These are phyloP conservation scores for Cronartium quercuum DNA, from an alignment of 1,284 basidiomycete genomes.

Conservation along the genomic window DNA sequence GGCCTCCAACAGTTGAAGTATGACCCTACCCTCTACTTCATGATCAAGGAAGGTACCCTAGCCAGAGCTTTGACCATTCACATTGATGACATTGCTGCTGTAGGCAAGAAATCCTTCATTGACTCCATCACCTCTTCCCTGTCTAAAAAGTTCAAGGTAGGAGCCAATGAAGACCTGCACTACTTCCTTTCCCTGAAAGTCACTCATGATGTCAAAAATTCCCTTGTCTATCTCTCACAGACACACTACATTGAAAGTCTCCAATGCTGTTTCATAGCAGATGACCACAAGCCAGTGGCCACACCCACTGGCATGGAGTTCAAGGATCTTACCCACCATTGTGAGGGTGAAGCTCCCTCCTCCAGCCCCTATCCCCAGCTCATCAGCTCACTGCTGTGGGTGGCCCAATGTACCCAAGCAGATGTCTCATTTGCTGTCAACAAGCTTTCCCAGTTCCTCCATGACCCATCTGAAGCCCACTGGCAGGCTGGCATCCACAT, in stretches of 20 bases:
- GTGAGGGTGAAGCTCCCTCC: neutral
- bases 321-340: neutral
- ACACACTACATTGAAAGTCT: slow-evolving; percentile 2
- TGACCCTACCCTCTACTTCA: slow-evolving; percentile 24
- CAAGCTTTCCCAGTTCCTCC: slow-evolving; percentile 10
- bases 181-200: slow-evolving; percentile 14
- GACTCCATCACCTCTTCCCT: neutral
- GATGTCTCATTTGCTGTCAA: slow-evolving; percentile 8
- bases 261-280: neutral
- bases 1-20: neutral
- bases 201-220: neutral
- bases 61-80: neutral
- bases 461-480: neutral
- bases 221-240: neutral
- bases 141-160: neutral
- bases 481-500: slow-evolving; percentile 1
- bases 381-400: neutral
- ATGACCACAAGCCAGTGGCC: neutral
- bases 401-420: neutral
- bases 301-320: neutral
- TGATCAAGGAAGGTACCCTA: neutral
- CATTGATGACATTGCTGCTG: neutral
- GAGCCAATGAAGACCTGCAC: neutral
- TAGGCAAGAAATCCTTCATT: neutral
- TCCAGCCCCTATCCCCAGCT: neutral